Evolutionary conservation across 129 eudicot species (phyloP), one percentile per base, ranked within the genome.

Genomic region (Pittosporum tobira): DNA sequence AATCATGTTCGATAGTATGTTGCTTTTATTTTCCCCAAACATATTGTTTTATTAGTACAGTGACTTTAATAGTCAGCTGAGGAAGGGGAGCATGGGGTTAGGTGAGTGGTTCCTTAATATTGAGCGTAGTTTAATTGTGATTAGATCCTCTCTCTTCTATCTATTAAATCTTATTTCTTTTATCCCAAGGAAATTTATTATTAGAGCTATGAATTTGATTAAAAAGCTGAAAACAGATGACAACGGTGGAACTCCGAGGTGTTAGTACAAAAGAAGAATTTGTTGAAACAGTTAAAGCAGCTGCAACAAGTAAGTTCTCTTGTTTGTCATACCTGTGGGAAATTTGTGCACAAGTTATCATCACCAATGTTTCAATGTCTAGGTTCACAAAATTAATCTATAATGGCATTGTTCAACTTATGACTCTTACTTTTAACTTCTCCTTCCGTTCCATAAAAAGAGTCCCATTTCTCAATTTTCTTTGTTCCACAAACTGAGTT

Each of bases 221-320:
- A 40, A 46, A 56, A 34, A 57, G 54, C 9, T 67, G 65, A 61
- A 50, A 61, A 72, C 80, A 89, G 97, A 82, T 89, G 94, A 74
- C 64, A 11, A 79, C 72, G n/a, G 88, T 89, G 66, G 73, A 82
- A 66, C 72, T 85, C 57, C 84, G 76, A 47, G 84, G 81, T 0
- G 72, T 83, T 60, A 74, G 68, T 52, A 67, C 61, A 26, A 89
- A 71, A 59, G 79, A 89, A 15, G 71, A 60, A 15, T 89, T 85
- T 68, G 73, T 85, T 53, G 55, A 57, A 46, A 85, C 69, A 73
- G 73, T 89, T 48, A 74, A 80, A 65, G 79, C 74, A 44, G 87
- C 84, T 48, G 73, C 79, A 48, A 68, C 64, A 68, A 67, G 97
- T 89, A 75, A 72, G 91, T 73, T 38, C 36, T 42, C 46, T 18